Conservation (phyloP, 2,329 filamentous ascomycete genomes). For the Calonectria naviculata region DNA sequence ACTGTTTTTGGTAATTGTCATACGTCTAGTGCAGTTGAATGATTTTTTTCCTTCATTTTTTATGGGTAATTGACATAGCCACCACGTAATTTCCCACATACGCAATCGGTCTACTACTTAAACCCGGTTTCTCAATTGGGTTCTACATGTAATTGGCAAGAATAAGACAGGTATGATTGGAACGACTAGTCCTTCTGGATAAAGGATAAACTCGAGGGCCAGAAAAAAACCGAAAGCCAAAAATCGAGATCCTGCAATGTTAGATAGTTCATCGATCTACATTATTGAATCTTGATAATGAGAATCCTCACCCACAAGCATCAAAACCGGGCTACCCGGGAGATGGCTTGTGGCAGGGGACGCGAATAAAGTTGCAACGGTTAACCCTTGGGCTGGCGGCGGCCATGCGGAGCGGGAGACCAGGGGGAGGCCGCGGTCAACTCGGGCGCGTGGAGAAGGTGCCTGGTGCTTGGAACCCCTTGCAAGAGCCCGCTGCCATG, state of each 20-base stretch:
- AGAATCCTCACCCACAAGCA: neutral
- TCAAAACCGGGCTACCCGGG: neutral
- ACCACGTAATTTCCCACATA: neutral
- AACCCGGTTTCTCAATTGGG: no score
- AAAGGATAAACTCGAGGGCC: no score
- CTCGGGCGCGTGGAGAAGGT: slow-evolving; percentile 39
- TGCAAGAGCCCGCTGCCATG: slow-evolving; percentile 39
- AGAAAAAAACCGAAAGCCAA: neutral
- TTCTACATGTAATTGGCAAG: no score
- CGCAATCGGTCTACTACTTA: no score
- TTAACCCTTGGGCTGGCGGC: slow-evolving; percentile 32
- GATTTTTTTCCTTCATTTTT: no score
- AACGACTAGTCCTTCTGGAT: no score
- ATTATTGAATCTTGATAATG: slow-evolving; percentile 2
- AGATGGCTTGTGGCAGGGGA: slow-evolving; percentile 19
- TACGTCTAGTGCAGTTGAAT: no score
- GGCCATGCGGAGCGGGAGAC: slow-evolving; percentile 43
- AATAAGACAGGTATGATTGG: neutral
- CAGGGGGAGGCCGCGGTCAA: slow-evolving; percentile 38
- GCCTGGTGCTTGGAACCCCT: slow-evolving; percentile 36
- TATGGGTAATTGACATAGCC: neutral
- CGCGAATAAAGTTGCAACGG: slow-evolving; percentile 36
- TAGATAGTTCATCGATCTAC: neutral
- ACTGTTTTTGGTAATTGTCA: neutral
- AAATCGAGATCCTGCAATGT: neutral